Base-by-base conservation (phyloP, 2,329 filamentous ascomycete genomes). In the Beauveria asiatica region DNA sequence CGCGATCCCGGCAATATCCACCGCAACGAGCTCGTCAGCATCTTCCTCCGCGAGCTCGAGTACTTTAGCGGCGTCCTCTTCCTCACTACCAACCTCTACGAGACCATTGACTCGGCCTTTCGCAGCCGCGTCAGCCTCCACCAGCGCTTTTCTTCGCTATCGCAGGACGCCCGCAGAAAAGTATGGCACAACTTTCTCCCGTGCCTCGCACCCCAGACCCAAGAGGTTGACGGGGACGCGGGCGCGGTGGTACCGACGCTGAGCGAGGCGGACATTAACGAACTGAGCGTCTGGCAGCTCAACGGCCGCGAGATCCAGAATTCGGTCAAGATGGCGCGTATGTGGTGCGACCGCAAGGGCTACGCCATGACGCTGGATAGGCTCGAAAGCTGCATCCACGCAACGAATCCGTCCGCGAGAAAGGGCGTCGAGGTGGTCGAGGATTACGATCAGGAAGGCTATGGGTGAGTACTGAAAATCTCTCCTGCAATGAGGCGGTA, bases 261-360 rank as follows among this genome's bases (percentile, higher is more conserved):
- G 16, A 56, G 51, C 4, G 73, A 76, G 2, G 70, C 69, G 9
- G 73, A 78, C 39, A 61, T 79, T 4, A 64, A 67, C 30, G 69
- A 76, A 63, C 67, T 80, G 11, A 68, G 70, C 2, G 66, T 70
- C 23, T 77, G 72, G 75, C 67, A 70, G 61, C 70, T 78, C 59
- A 80, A 79, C 51, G 78, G 75, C 5, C 68, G 75, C 23, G 73
- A 78, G 70, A 80, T 78, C 64, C 79, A 79, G 67, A 78, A 73
- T 59, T 75, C 73, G 9, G 70, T 79, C 65, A 75, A 78, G 68
- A 77, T 78, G 76, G 74, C 73, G 1, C 68, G 69, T 55, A 73
- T 67, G 21, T 79, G 76, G 76, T 80, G 76, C 64, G 69, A 74
- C 39, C 69, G 76, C 63, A 78, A 79, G 68, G 69, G 68, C 8